Base-by-base conservation (phyloP, 2,329 filamentous ascomycete species). In the Aspergillus tanneri region DNA sequence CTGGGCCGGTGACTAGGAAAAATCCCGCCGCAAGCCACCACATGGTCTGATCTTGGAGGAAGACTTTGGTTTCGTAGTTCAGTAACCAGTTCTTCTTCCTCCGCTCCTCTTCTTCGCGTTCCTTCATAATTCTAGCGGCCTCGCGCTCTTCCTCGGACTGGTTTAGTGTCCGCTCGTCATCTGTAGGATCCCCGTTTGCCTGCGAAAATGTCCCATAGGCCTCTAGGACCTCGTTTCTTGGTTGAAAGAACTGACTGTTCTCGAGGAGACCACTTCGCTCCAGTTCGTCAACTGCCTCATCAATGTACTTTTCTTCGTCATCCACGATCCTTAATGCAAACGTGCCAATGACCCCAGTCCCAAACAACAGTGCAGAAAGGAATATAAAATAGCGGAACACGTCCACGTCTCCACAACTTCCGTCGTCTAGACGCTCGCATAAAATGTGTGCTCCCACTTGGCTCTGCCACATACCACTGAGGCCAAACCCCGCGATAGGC, bases 401-500 rank as follows among this genome's bases (percentile, higher is more conserved):
- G 65, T 85, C 81, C 4, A 85, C 77, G 49, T 84, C 80, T 4
- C 81, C 81, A 18, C 61, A 60, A 36, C 68, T 76, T 18, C 73
- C 76, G 4, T 88, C 88, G 52, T 88, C 82, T 0, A 82, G 76
- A 6, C 75, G 78, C 67, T 92, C 88, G 66, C 83, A 88, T 32
- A 97, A 80, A 44, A 95, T 65, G 43, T 84, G 82, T 58, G 84
- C 92, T 23, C 86, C 92, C 19, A 95, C 74, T 73, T 97, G 92
- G 61, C 90, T 95, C 71, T 93, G 80, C 88, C 93, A 95, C 87
- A 99, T 92, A 39, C 91, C 90, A 64, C 91, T 96, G 47, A 99
- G 71, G 0, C 93, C 93, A 66, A 96, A 96, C 5, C 88, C 86
- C 0, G 93, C 90, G 66, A 97, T 96, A 1, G 93, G 93, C 50